phyloP scores from a whole-genome alignment of 1,284 basidiomycete species.

The Apiotrichum laibachii region DNA sequence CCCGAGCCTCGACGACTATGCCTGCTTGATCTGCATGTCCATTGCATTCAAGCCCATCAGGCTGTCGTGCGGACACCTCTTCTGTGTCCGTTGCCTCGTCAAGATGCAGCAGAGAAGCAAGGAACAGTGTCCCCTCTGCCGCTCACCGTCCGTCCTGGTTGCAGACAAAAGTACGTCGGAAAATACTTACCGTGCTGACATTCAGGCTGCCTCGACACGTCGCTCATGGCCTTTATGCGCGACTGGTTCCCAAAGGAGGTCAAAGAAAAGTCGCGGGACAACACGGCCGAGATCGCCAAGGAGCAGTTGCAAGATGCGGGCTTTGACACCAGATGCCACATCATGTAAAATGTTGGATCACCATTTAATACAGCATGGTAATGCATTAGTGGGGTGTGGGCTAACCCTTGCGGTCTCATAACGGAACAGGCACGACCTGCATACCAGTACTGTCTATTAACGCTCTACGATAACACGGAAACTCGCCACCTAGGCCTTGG shows the following conservation, averaged over 20 bases:
- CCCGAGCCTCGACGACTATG: constrained; percentile 64
- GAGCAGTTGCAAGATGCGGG: constrained; percentile 70
- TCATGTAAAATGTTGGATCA: constrained; percentile 11
- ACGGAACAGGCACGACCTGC: no score
- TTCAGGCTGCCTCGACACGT: constrained; percentile 38
- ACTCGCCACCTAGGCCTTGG: neutral
- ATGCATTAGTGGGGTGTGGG: no score
- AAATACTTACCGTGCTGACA: neutral
- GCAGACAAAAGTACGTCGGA: constrained; percentile 67
- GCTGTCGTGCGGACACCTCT: constrained; percentile 80
- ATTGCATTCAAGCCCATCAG: constrained; percentile 88
- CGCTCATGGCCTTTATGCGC: constrained; percentile 66
- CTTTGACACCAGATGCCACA: constrained; percentile 47
- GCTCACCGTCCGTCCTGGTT: constrained; percentile 67
- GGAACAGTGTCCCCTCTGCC: constrained; percentile 81
- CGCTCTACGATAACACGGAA: no score
- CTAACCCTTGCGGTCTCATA: no score
- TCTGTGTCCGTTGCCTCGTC: constrained; percentile 86
- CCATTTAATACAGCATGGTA: no score
- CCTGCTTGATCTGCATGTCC: constrained; percentile 67
- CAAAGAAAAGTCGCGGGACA: constrained; percentile 69
- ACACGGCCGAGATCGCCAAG: constrained; percentile 69
- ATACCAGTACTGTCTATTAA: no score
- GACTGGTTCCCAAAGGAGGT: constrained; percentile 91
- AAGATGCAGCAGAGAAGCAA: constrained; percentile 88